phyloP scores from a whole-genome alignment of 306 rosid genomes.

The Phaseolus lunatus region DNA sequence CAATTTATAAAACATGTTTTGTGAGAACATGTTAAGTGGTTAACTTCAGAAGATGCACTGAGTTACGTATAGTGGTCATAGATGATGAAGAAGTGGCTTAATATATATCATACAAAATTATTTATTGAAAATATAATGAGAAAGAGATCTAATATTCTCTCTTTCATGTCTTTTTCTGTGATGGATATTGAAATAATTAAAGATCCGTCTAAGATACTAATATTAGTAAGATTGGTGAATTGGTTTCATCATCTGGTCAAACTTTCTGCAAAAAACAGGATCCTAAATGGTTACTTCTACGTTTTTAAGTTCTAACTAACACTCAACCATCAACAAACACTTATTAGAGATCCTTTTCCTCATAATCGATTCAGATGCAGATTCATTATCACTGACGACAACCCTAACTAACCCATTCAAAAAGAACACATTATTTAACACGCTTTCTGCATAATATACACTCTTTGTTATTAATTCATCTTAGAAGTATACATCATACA shows the following conservation, averaged over 20 bases:
- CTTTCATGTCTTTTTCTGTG: background rate
- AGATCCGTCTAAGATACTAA: conserved; percentile 1
- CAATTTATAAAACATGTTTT: too few relatives aligned
- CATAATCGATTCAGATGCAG: background rate
- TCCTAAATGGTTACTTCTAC: conserved; percentile 1
- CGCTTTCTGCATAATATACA: too few relatives aligned
- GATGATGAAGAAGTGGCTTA: background rate
- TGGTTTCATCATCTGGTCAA: background rate
- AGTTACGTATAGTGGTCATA: background rate
- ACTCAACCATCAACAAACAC: background rate
- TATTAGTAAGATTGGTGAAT: background rate
- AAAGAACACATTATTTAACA: too few relatives aligned
- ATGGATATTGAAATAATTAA: background rate
- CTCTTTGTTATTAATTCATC: too few relatives aligned
- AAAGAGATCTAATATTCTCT: background rate
- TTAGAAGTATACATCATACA: too few relatives aligned
- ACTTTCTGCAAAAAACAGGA: background rate
- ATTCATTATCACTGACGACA: background rate
- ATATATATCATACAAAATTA: background rate
- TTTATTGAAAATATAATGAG: background rate
- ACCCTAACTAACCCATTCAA: background rate
- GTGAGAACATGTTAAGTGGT: background rate
- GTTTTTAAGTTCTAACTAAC: background rate
- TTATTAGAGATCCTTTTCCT: background rate
- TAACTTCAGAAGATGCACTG: background rate